Conservation (phyloP, 2,329 filamentous ascomycete genomes). For the Phialophora tarda region DNA sequence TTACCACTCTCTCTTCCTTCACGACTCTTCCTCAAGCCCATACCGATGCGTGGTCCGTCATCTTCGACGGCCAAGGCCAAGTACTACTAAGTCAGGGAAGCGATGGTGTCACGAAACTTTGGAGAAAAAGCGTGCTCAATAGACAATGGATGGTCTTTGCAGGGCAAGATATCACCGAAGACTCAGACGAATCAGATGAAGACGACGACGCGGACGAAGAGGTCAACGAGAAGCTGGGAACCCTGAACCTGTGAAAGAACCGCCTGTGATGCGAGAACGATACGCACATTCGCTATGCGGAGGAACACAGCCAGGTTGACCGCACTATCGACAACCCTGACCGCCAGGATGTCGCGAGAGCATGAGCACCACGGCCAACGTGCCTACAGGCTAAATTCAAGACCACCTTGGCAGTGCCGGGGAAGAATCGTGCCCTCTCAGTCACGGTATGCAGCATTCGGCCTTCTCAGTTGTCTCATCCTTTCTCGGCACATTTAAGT, state of each 20-base stretch:
- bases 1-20: conserved; percentile 22
- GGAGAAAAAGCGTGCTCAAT: conserved; percentile 30
- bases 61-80: conserved; percentile 37
- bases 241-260: not conserved
- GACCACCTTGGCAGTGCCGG: not conserved
- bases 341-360: not conserved
- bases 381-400: not conserved
- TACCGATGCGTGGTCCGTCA: conserved; percentile 37
- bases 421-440: not conserved
- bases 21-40: conserved; percentile 32
- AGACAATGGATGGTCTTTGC: conserved; percentile 34
- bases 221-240: not conserved
- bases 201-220: not conserved
- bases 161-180: conserved; percentile 30
- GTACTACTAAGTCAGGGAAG: conserved; percentile 36
- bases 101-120: conserved; percentile 36
- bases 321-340: not conserved
- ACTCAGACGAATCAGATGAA: not conserved
- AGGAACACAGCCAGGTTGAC: not conserved
- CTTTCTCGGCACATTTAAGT: not conserved
- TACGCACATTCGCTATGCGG: not conserved
- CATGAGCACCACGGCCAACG: not conserved
- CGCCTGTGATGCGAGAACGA: not conserved
- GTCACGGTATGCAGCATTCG: not conserved
- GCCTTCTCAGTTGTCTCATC: not conserved